Conservation (phyloP, 495 filamentous ascomycete genomes). For the Usnea hakonensis region DNA sequence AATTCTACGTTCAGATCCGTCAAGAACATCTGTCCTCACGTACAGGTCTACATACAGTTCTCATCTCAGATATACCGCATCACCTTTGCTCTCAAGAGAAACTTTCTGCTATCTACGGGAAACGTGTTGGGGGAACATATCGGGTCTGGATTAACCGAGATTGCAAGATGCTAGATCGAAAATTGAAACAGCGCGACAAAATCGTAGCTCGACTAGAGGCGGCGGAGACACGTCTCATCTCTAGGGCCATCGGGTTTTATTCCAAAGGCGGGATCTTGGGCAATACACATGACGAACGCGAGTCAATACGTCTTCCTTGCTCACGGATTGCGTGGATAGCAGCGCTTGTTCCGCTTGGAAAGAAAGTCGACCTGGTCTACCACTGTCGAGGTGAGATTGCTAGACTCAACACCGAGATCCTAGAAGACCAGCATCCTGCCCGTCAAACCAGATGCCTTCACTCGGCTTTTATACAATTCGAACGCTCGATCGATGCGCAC, state of each 20-base stretch:
- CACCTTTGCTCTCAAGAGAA: neutral
- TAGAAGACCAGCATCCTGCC: neutral
- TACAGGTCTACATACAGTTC: neutral
- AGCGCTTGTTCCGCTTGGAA: neutral
- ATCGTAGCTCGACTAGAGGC: neutral
- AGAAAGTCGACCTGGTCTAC: slow-evolving; percentile 6
- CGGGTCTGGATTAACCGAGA: slow-evolving; percentile 13
- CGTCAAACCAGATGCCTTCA: neutral
- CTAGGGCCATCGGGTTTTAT: neutral
- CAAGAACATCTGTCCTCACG: neutral
- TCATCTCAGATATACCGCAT: slow-evolving; percentile 1
- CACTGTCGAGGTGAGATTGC: slow-evolving; percentile 1
- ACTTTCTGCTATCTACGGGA: slow-evolving; percentile 2
- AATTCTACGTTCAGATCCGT: neutral
- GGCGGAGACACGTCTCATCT: slow-evolving; percentile 6
- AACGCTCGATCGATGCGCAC: neutral
- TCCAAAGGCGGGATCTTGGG: neutral
- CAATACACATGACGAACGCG: neutral
- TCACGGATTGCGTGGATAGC: neutral
- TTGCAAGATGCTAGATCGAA: neutral
- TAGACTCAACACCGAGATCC: neutral
- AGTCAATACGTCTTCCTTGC: slow-evolving; percentile 2
- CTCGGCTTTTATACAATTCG: slow-evolving; percentile 13
- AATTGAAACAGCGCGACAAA: slow-evolving; percentile 1
- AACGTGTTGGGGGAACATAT: neutral